Percentiles rank a stretch among this genome's conserved stretches.
Conservation (phyloP, 202 grass and related monocot genomes). For the Sporobolus alterniflorus region DNA sequence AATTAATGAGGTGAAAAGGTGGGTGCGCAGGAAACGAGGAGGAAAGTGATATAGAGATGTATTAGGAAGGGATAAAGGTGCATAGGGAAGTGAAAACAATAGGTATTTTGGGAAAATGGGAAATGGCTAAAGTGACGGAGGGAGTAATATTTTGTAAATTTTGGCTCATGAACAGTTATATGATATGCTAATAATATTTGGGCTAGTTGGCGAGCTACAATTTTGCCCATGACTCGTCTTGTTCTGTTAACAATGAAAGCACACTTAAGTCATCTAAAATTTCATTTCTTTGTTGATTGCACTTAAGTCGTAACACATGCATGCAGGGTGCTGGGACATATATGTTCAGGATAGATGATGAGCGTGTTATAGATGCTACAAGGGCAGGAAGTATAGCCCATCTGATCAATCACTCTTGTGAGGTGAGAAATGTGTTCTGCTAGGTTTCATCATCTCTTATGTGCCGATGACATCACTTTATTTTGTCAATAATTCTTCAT, state of each 20-base stretch:
- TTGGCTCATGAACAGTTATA: neutral
- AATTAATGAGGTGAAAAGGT: too few species aligned
- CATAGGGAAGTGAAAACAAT: too few species aligned
- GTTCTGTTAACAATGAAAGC: neutral
- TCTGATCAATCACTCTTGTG: constrained; percentile 98
- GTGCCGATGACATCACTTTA: neutral
- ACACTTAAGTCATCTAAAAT: neutral
- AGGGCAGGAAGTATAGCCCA: constrained; percentile 94
- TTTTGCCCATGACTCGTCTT: neutral
- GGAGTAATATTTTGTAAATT: too few species aligned
- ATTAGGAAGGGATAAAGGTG: too few species aligned
- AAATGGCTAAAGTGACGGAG: too few species aligned
- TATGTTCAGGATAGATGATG: constrained; percentile 99
- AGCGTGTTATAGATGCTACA: constrained; percentile 96
- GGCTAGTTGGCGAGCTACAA: neutral
- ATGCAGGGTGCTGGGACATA: constrained; percentile 98
- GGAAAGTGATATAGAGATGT: too few species aligned
- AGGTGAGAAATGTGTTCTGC: constrained; percentile 62
- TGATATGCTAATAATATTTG: neutral
- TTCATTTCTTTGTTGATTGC: neutral
- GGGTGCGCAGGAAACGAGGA: too few species aligned
- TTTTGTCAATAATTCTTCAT: neutral
- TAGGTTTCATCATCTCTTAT: constrained; percentile 21
- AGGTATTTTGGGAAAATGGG: too few species aligned
- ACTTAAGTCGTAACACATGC: constrained; percentile 21